phyloP scores from a whole-genome alignment of 768 basidiomycete genomes.

The Crepidotus variabilis region DNA sequence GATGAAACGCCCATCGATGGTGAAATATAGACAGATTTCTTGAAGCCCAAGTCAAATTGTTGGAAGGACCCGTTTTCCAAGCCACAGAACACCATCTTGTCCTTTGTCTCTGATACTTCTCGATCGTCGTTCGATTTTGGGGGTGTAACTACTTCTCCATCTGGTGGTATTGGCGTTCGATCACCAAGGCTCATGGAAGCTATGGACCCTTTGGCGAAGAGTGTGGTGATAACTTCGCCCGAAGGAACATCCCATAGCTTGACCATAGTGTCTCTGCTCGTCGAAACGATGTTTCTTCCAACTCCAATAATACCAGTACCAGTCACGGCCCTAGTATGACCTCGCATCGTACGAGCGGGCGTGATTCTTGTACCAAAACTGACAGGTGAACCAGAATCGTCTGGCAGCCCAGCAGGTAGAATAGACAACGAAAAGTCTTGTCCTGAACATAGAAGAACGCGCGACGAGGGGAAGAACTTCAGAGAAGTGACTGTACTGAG shows the following conservation, averaged over 20 bases:
- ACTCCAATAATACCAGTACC: slow-evolving; percentile 58
- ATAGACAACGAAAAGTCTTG: slow-evolving; percentile 67
- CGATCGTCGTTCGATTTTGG: slow-evolving; percentile 22
- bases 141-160: slow-evolving; percentile 16
- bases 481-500: slow-evolving; percentile 53
- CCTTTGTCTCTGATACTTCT: slow-evolving; percentile 42
- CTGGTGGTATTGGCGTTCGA: slow-evolving; percentile 25
- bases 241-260: slow-evolving; percentile 71
- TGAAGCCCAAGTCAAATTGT: slow-evolving; percentile 49
- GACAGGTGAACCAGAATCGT: slow-evolving; percentile 1
- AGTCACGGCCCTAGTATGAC: slow-evolving; percentile 65
- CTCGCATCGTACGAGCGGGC: slow-evolving; percentile 60
- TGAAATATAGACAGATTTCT: slow-evolving; percentile 24
- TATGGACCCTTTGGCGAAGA: slow-evolving; percentile 41
- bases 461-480: slow-evolving; percentile 66
- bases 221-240: slow-evolving; percentile 41
- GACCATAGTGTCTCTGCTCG: slow-evolving; percentile 64
- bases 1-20: slow-evolving; percentile 15
- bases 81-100: slow-evolving; percentile 50
- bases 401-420: slow-evolving; percentile 52
- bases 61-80: slow-evolving; percentile 55
- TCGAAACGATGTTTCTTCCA: slow-evolving; percentile 65
- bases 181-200: slow-evolving; percentile 43
- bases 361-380: slow-evolving; percentile 29
- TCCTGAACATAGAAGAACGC: slow-evolving; percentile 67